Evolutionary conservation across 805 yeast genomes (phyloP).

Genomic region (Teunomyces pallodes): DNA sequence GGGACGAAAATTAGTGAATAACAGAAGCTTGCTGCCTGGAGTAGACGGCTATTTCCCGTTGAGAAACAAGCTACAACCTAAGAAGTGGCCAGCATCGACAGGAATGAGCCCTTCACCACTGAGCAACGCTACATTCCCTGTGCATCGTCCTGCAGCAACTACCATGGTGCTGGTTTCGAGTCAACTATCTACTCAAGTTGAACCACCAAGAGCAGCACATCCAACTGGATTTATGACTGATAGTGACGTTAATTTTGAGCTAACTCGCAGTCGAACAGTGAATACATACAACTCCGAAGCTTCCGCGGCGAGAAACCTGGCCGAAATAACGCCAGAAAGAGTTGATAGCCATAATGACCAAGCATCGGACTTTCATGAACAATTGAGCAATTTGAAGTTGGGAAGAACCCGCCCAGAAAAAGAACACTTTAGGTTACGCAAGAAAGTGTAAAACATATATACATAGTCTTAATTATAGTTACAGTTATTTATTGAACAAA

Average conservation of each 20-base stretch:
- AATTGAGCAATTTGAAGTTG: constrained; percentile 3
- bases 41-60: neutral
- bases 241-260: neutral
- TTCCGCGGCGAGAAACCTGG: neutral
- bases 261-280: neutral
- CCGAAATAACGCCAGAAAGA: neutral
- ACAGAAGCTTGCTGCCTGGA: neutral
- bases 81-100: neutral
- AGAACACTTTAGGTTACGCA: neutral
- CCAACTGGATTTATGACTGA: neutral
- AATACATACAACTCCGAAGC: neutral
- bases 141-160: neutral
- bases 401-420: constrained; percentile 1
- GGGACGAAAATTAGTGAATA: neutral
- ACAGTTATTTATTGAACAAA: constrained; percentile 4
- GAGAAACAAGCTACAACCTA: neutral
- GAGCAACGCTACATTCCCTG: neutral
- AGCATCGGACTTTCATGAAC: constrained; percentile 1
- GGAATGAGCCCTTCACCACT: neutral
- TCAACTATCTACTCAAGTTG: neutral
- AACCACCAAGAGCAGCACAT: neutral
- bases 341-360: neutral
- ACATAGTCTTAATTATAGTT: neutral
- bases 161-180: neutral
- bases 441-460: neutral